Conservation (phyloP, 2,329 filamentous ascomycete species). For the Cyclaneusma minus region DNA sequence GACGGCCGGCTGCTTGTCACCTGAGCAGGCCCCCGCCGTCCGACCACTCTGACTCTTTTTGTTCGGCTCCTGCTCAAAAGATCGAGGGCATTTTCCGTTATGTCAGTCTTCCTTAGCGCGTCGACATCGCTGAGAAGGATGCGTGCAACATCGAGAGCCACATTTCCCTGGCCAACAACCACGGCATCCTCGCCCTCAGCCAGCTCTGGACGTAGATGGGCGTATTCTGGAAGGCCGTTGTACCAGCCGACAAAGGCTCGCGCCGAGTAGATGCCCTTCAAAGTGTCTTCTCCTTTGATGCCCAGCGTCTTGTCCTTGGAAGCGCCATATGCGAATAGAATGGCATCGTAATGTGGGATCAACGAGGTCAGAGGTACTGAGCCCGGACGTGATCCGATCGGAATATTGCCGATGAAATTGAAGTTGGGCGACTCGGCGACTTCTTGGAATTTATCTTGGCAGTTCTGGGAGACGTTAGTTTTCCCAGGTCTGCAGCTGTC, state of each 20-base stretch:
- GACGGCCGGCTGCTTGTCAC: too few relatives aligned
- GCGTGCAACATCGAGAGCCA: slow-evolving; percentile 83
- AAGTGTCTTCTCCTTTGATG: slow-evolving; percentile 60
- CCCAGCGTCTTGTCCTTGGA: slow-evolving; percentile 66
- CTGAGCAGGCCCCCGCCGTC: slow-evolving; percentile 78
- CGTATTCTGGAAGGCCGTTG: slow-evolving; percentile 79
- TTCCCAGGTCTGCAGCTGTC: slow-evolving; percentile 2
- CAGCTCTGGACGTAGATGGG: slow-evolving; percentile 57
- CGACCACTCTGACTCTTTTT: slow-evolving; percentile 72
- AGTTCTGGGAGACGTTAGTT: slow-evolving; percentile 46
- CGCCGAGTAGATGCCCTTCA: slow-evolving; percentile 70
- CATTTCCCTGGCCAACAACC: slow-evolving; percentile 88
- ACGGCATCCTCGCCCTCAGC: slow-evolving; percentile 66
- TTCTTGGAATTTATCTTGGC: slow-evolving; percentile 83
- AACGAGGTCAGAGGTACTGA: slow-evolving; percentile 52
- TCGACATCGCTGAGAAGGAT: slow-evolving; percentile 69
- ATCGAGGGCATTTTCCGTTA: slow-evolving; percentile 69
- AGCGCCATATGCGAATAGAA: slow-evolving; percentile 87
- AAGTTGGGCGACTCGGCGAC: slow-evolving; percentile 72
- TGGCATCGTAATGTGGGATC: slow-evolving; percentile 74
- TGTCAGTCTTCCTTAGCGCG: slow-evolving; percentile 66
- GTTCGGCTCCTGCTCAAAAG: slow-evolving; percentile 57
- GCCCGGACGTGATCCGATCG: slow-evolving; percentile 44
- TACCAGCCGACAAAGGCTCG: slow-evolving; percentile 97
- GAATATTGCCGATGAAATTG: slow-evolving; percentile 80